Conservation (phyloP, 306 rosid genomes). For the Pterocarpus macrocarpus region DNA sequence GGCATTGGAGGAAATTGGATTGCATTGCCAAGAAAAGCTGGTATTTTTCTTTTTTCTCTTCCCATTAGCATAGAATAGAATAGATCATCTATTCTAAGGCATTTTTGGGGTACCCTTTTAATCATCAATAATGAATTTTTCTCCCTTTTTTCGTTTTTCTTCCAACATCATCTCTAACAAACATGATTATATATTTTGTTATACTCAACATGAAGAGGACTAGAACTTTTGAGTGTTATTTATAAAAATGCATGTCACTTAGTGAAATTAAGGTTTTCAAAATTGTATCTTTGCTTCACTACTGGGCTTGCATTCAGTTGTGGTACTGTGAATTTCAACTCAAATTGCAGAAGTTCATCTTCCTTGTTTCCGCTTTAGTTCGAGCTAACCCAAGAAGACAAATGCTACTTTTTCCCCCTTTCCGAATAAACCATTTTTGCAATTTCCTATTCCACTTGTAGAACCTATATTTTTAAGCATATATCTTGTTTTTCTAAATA, state of each 20-base stretch:
- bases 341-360: neutral
- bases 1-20: constrained; percentile 90
- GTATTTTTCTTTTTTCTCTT: constrained; percentile 49
- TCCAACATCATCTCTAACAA: constrained; percentile 6
- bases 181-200: constrained; percentile 13
- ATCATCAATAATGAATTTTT: neutral
- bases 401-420: constrained; percentile 1
- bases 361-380: constrained; percentile 1
- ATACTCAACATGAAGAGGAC: neutral
- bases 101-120: constrained; percentile 23
- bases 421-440: constrained; percentile 18
- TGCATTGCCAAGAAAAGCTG: constrained; percentile 86
- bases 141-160: neutral
- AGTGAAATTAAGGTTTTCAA: neutral
- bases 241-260: constrained; percentile 20
- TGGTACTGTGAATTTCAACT: constrained; percentile 1
- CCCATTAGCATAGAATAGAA: neutral
- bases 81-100: neutral
- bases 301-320: neutral
- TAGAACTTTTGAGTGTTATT: neutral
- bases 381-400: neutral
- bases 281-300: neutral
- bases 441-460: neutral
- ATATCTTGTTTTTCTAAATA: too few relatives aligned
- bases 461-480: too few relatives aligned